Percentiles rank a stretch among this genome's conserved stretches.
These are phyloP conservation scores for Aspergillus latus DNA, from an alignment of 2,329 filamentous ascomycete genomes.

Conservation along the genomic window DNA sequence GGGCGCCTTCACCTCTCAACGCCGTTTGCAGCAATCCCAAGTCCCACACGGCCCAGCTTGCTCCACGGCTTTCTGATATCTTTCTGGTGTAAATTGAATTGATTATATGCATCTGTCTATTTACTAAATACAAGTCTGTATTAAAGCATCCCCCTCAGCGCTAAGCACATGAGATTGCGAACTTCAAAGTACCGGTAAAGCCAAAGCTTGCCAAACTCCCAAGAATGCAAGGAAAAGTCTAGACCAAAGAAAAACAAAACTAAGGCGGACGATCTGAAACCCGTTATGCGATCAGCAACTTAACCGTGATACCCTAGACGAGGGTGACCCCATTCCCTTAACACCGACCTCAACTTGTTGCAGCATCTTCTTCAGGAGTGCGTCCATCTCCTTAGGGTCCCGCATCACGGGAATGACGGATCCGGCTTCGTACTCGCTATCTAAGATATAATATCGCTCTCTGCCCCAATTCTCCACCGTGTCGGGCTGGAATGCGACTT, in stretches of 20 bases:
- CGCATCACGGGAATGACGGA: conserved; percentile 35
- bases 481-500: conserved; percentile 35
- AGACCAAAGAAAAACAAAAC: conserved; percentile 5
- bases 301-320: conserved; percentile 26
- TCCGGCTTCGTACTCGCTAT: conserved; percentile 37
- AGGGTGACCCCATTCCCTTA: conserved; percentile 30
- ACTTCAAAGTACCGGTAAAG: conserved; percentile 4
- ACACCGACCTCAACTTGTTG: conserved; percentile 29
- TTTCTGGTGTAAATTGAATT: conserved; percentile 2
- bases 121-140: conserved; percentile 12
- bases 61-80: neutral
- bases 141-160: neutral
- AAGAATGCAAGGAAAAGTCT: conserved; percentile 16
- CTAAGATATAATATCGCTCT: conserved; percentile 37
- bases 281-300: conserved; percentile 14
- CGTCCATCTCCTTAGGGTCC: conserved; percentile 29
- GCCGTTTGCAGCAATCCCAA: conserved; percentile 24
- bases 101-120: conserved; percentile 13
- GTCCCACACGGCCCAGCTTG: neutral
- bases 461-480: conserved; percentile 30
- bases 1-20: conserved; percentile 10
- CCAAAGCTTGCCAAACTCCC: conserved; percentile 9
- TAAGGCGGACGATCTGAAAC: neutral
- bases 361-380: conserved; percentile 32
- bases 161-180: neutral